Evolutionary conservation across 2,329 filamentous ascomycete genomes (phyloP).

Genomic region (Rutstroemia sp.): DNA sequence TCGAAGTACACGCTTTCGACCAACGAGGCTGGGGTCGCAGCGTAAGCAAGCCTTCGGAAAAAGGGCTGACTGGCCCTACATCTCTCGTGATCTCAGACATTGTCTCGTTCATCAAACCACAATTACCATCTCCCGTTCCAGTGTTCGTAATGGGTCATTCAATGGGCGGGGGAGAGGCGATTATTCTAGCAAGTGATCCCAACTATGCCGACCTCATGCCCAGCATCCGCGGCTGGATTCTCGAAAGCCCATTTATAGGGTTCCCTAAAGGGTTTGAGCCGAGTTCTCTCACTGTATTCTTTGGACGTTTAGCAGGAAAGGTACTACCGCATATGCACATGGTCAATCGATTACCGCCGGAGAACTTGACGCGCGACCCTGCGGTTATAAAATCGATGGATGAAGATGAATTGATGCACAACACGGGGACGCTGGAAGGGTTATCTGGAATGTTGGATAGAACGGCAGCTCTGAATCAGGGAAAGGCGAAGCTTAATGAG

Average conservation of each 20-base stretch:
- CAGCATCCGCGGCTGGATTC: slow-evolving; percentile 64
- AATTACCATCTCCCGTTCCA: slow-evolving; percentile 48
- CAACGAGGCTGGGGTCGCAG: slow-evolving; percentile 85
- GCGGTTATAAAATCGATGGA: slow-evolving; percentile 52
- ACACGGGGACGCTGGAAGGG: slow-evolving; percentile 80
- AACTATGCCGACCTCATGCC: slow-evolving; percentile 46
- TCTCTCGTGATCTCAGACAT: slow-evolving; percentile 68
- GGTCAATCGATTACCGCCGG: slow-evolving; percentile 53
- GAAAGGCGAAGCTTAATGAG: slow-evolving; percentile 43
- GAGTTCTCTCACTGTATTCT: slow-evolving; percentile 50
- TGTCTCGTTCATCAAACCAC: slow-evolving; percentile 61
- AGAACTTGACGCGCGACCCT: slow-evolving; percentile 60
- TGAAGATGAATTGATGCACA: slow-evolving; percentile 66
- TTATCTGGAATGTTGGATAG: slow-evolving; percentile 72
- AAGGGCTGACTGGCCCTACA: slow-evolving; percentile 69
- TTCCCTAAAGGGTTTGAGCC: slow-evolving; percentile 62
- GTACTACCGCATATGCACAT: slow-evolving; percentile 59
- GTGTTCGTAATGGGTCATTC: slow-evolving; percentile 85
- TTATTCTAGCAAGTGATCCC: slow-evolving; percentile 50
- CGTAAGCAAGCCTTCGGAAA: slow-evolving; percentile 52
- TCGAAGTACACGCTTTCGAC: slow-evolving; percentile 72
- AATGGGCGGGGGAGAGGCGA: slow-evolving; percentile 77
- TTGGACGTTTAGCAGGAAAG: slow-evolving; percentile 60
- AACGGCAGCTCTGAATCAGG: slow-evolving; percentile 50
- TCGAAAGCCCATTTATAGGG: slow-evolving; percentile 72